phyloP scores from a whole-genome alignment of 2,329 filamentous ascomycete genomes.

The Monosporascus sp. region DNA sequence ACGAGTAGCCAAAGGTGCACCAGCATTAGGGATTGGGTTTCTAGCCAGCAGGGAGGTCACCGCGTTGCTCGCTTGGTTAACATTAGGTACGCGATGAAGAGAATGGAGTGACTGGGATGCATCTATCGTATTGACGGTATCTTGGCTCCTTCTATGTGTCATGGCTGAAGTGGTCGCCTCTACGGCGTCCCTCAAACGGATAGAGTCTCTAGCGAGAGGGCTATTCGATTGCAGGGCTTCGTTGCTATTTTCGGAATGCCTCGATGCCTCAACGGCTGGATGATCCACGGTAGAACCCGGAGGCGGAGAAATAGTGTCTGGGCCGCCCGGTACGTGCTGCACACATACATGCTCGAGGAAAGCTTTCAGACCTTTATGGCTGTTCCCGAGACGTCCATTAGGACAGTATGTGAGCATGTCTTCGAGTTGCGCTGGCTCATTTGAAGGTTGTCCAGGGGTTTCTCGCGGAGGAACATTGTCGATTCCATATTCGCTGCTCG shows the following conservation, averaged over 20 bases:
- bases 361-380: not conserved
- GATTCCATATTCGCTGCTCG: not conserved
- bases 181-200: not conserved
- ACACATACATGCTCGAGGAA: not conserved
- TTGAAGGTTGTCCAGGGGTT: not conserved
- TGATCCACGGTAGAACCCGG: not conserved
- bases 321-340: not conserved
- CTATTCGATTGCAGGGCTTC: not conserved
- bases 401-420: not conserved
- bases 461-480: not conserved
- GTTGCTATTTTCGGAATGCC: not conserved
- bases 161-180: no score
- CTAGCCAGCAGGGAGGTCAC: not conserved
- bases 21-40: not conserved
- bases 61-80: not conserved
- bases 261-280: not conserved
- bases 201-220: not conserved
- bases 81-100: not conserved
- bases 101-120: not conserved
- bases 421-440: not conserved
- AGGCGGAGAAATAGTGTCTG: not conserved
- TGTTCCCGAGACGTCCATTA: not conserved
- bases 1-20: constrained; percentile 8
- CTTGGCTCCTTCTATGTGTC: not conserved
- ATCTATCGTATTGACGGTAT: not conserved